Conservation (phyloP, 768 basidiomycete genomes). For the Leccinum sublutescens region DNA sequence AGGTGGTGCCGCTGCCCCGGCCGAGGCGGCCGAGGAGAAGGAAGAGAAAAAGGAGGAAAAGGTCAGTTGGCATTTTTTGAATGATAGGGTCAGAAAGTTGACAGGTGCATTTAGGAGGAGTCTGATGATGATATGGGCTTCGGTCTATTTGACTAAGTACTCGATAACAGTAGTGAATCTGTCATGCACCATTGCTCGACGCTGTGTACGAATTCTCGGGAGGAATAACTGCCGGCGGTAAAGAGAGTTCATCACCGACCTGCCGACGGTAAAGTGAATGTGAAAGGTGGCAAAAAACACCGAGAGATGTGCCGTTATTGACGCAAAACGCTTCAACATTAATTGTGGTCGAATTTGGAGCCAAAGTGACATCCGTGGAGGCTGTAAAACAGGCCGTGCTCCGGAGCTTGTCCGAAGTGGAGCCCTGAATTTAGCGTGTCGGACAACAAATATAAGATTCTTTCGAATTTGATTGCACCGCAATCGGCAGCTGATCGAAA, state of each 20-base stretch:
- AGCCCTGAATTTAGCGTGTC: conserved; percentile 3
- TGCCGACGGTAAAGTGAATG: conserved; percentile 27
- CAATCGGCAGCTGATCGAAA: conserved; percentile 31
- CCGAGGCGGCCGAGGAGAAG: conserved; percentile 70
- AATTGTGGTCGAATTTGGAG: not conserved
- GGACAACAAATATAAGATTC: not conserved
- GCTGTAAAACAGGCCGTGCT: conserved; percentile 4
- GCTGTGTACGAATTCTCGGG: not conserved
- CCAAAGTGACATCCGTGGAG: not conserved
- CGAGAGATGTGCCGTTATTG: conserved; percentile 18
- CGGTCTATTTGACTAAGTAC: conserved; percentile 88
- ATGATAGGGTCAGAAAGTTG: not conserved
- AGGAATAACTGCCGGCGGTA: conserved; percentile 19
- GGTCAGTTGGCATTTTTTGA: conserved; percentile 40
- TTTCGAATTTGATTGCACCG: conserved; percentile 15
- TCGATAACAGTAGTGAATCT: not conserved
- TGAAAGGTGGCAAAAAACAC: conserved; percentile 11
- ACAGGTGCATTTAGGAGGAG: conserved; percentile 60
- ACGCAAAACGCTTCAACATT: not conserved
- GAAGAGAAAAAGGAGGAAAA: conserved; percentile 91
- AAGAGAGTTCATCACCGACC: not conserved
- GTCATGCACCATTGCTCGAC: not conserved
- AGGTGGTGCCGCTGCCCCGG: conserved; percentile 52
- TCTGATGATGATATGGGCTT: conserved; percentile 99
- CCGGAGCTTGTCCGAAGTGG: not conserved